phyloP scores from a whole-genome alignment of 2,329 filamentous ascomycete genomes.

The Beauveria sp. region DNA sequence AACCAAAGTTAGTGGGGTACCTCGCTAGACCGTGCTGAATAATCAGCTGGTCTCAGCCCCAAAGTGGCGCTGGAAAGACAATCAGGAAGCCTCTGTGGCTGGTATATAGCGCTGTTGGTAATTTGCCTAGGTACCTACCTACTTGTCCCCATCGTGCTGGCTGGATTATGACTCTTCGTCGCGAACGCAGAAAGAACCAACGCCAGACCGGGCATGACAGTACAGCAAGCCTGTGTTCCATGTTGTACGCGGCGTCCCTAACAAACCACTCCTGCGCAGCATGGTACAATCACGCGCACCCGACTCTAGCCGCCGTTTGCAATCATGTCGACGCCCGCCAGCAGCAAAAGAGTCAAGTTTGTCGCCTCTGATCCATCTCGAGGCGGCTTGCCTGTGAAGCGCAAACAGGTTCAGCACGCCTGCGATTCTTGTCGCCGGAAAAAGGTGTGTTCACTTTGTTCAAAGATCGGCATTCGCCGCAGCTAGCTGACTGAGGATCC shows the following conservation, averaged over 20 bases:
- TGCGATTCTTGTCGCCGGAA: conserved; percentile 47
- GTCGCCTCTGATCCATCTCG: conserved; percentile 44
- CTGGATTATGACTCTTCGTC: not conserved
- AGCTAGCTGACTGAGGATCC: not conserved
- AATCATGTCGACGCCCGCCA: conserved; percentile 8
- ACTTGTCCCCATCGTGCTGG: not conserved
- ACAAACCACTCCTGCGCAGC: not conserved
- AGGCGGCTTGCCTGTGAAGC: conserved; percentile 47
- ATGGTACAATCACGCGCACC: not conserved
- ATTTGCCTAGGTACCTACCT: no score
- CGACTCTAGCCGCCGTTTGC: not conserved
- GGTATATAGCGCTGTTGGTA: not conserved
- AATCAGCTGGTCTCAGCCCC: not conserved
- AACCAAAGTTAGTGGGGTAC: not conserved
- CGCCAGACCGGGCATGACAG: not conserved
- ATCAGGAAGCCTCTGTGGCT: not conserved
- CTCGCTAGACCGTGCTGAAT: not conserved
- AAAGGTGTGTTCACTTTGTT: conserved; percentile 33
- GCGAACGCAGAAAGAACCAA: not conserved
- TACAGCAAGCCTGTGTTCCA: not conserved
- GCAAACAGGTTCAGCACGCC: conserved; percentile 52
- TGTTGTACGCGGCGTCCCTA: not conserved
- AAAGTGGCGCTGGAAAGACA: no score
- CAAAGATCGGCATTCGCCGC: no score
- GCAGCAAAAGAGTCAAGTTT: conserved; percentile 40